Evolutionary conservation across 1,284 basidiomycete genomes (phyloP).

Genomic region (Leccinum insolens): DNA sequence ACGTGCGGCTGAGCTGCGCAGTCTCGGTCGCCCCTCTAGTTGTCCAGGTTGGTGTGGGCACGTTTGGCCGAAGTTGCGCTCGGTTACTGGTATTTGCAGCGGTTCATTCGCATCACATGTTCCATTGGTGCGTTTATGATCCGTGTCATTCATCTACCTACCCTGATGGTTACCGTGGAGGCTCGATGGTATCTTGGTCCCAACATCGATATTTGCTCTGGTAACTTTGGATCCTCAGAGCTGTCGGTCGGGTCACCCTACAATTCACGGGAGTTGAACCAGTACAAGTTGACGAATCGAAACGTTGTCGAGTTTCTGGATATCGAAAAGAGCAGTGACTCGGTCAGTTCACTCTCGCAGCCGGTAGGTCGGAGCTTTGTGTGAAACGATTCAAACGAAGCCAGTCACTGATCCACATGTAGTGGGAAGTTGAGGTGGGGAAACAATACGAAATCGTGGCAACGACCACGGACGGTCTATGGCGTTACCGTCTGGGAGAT

Average conservation of each 20-base stretch:
- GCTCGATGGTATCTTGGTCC: conserved; percentile 17
- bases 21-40: conserved; percentile 19
- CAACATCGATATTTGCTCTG: not conserved
- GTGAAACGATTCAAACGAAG: not conserved
- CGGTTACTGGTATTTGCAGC: conserved; percentile 5
- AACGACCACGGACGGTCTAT: conserved; percentile 24
- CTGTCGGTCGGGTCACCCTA: conserved; percentile 8
- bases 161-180: not conserved
- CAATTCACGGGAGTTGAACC: conserved; percentile 10
- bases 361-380: conserved; percentile 6
- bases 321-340: conserved; percentile 8
- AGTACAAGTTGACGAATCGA: conserved; percentile 5
- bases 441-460: conserved; percentile 24
- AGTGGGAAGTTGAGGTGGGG: conserved; percentile 27
- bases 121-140: not conserved
- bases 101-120: conserved; percentile 15
- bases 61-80: conserved; percentile 3
- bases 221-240: conserved; percentile 7
- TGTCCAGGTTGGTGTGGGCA: conserved; percentile 19
- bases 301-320: conserved; percentile 4
- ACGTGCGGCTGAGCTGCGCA: conserved; percentile 24
- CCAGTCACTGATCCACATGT: not conserved
- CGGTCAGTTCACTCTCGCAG: conserved; percentile 5
- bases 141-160: not conserved
- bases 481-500: conserved; percentile 30